Percentiles rank a stretch among this genome's conserved stretches.
These are phyloP conservation scores for Panicum miliaceum DNA, from an alignment of 176 grass and related monocot species.

Conservation along the genomic window DNA sequence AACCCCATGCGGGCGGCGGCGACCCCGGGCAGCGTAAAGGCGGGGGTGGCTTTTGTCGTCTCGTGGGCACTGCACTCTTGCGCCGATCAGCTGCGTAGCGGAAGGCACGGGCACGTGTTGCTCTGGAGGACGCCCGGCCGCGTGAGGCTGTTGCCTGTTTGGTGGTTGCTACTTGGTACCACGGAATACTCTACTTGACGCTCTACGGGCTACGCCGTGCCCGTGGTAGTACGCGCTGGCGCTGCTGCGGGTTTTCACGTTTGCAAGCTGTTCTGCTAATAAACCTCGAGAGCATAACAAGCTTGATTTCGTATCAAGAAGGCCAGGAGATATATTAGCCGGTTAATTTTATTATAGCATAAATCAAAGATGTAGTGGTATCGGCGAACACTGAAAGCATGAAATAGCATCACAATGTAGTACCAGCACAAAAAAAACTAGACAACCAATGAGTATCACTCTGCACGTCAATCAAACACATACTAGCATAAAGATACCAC, in stretches of 20 bases:
- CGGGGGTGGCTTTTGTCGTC: slow-evolving; percentile 21
- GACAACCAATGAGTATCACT: background rate
- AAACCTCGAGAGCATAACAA: background rate
- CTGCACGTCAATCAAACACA: background rate
- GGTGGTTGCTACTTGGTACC: background rate
- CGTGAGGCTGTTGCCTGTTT: background rate
- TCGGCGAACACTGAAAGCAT: too few relatives aligned
- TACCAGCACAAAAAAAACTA: too few relatives aligned
- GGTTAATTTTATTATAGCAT: too few relatives aligned
- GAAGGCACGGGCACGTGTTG: slow-evolving; percentile 14
- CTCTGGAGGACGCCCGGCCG: background rate
- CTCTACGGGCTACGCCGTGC: too few relatives aligned
- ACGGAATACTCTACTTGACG: too few relatives aligned
- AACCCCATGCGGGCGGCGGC: background rate
- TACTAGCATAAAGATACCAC: background rate
- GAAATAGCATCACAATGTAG: too few relatives aligned
- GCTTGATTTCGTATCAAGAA: too few relatives aligned
- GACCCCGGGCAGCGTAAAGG: background rate
- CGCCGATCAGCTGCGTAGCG: background rate
- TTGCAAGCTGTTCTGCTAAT: too few relatives aligned
- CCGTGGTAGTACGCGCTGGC: too few relatives aligned
- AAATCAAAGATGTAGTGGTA: too few relatives aligned
- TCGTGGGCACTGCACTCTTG: background rate
- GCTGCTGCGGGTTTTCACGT: too few relatives aligned
- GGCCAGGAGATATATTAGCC: too few relatives aligned